Conservation (phyloP, 1,284 basidiomycete genomes). For the Apiotrichum laibachii region DNA sequence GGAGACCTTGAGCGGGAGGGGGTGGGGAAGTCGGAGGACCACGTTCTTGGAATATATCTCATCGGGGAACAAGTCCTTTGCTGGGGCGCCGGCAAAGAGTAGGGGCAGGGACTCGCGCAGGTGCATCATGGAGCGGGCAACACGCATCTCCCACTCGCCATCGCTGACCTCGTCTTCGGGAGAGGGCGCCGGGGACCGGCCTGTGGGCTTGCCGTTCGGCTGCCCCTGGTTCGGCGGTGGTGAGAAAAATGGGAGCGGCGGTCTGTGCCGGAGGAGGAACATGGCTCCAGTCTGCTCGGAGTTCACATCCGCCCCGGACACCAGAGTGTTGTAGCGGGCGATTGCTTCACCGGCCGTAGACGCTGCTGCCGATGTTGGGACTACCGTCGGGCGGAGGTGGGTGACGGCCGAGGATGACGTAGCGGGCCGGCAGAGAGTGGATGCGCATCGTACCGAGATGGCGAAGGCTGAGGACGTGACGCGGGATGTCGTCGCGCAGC, state of each 20-base stretch:
- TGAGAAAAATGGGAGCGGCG: conserved; percentile 31
- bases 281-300: not conserved
- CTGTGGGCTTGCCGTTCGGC: conserved; percentile 26
- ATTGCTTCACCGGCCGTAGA: not conserved
- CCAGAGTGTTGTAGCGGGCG: too few relatives aligned
- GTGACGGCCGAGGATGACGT: conserved; percentile 6
- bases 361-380: not conserved
- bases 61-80: conserved; percentile 41
- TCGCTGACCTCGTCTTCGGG: conserved; percentile 47
- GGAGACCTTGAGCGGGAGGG: conserved; percentile 46
- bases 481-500: conserved; percentile 5
- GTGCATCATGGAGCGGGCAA: conserved; percentile 48
- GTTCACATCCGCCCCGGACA: too few relatives aligned
- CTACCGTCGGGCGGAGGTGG: not conserved
- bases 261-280: conserved; percentile 6
- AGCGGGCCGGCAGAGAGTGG: not conserved
- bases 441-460: not conserved
- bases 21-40: conserved; percentile 43
- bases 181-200: conserved; percentile 12
- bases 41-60: conserved; percentile 45
- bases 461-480: not conserved
- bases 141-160: conserved; percentile 49
- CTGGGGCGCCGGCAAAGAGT: conserved; percentile 37
- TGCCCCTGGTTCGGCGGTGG: conserved; percentile 16
- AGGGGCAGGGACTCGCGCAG: conserved; percentile 47